phyloP scores from a whole-genome alignment of 2,329 filamentous ascomycete species.

The Aspergillus proliferans region DNA sequence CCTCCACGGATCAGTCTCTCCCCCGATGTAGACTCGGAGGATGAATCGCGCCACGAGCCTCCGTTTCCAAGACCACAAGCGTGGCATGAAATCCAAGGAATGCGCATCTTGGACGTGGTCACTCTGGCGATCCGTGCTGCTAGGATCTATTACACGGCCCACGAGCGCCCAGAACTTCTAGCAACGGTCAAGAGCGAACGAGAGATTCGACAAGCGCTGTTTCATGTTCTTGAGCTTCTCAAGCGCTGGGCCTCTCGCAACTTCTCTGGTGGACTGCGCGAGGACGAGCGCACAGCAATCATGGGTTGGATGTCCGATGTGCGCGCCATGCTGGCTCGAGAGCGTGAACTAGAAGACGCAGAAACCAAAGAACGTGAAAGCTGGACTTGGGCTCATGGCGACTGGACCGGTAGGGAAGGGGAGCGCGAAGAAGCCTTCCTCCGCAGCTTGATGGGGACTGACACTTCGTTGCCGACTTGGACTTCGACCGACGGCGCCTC shows the following conservation, averaged over 20 bases:
- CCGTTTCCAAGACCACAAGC: slow-evolving; percentile 45
- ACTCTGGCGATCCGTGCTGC: slow-evolving; percentile 93
- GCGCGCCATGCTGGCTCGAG: slow-evolving; percentile 65
- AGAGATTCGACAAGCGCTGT: slow-evolving; percentile 73
- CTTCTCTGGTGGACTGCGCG: slow-evolving; percentile 74
- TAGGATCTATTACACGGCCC: slow-evolving; percentile 92
- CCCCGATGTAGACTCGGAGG: slow-evolving; percentile 36
- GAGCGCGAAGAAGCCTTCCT: slow-evolving; percentile 79
- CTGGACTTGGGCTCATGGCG: slow-evolving; percentile 74
- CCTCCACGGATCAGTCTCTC: slow-evolving; percentile 27
- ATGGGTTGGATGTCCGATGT: slow-evolving; percentile 73
- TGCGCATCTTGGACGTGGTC: slow-evolving; percentile 86
- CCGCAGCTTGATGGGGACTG: slow-evolving; percentile 58
- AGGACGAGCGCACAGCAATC: slow-evolving; percentile 71
- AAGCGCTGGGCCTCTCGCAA: slow-evolving; percentile 85
- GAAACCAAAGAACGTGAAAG: slow-evolving; percentile 65
- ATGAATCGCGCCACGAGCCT: slow-evolving; percentile 27
- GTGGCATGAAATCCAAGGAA: slow-evolving; percentile 82
- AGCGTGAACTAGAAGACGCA: slow-evolving; percentile 68
- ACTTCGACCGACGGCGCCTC: slow-evolving; percentile 47
- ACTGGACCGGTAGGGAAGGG: slow-evolving; percentile 69
- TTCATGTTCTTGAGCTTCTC: slow-evolving; percentile 80
- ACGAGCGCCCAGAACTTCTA: slow-evolving; percentile 77
- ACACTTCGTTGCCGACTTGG: slow-evolving; percentile 62
- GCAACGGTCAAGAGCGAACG: slow-evolving; percentile 84